phyloP scores from a whole-genome alignment of 495 filamentous ascomycete species.

The Aspergillus biplanus region DNA sequence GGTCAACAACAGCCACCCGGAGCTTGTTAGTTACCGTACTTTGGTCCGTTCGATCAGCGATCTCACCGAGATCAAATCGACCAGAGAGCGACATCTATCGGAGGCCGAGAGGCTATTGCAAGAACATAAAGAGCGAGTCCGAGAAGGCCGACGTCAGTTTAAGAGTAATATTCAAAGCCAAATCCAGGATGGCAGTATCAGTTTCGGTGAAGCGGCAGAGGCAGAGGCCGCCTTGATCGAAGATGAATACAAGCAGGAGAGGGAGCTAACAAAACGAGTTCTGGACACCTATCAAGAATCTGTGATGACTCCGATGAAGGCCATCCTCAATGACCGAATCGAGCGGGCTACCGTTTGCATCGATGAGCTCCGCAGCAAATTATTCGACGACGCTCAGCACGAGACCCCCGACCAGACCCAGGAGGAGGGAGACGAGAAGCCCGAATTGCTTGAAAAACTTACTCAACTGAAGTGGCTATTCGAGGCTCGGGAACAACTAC shows the following conservation, averaged over 20 bases:
- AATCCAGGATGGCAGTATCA: constrained; percentile 74
- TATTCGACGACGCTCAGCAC: constrained; percentile 74
- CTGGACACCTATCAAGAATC: constrained; percentile 77
- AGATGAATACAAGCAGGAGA: constrained; percentile 62
- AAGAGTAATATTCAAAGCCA: constrained; percentile 70
- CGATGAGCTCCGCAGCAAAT: constrained; percentile 66
- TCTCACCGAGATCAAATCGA: constrained; percentile 68
- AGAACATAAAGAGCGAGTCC: constrained; percentile 43
- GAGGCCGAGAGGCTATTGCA: constrained; percentile 43
- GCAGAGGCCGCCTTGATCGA: constrained; percentile 68
- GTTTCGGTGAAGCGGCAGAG: constrained; percentile 78
- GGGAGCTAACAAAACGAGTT: constrained; percentile 66
- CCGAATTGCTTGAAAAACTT: constrained; percentile 90
- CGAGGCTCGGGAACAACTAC: constrained; percentile 84
- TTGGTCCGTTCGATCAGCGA: constrained; percentile 78
- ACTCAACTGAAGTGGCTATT: constrained; percentile 98
- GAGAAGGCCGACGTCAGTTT: constrained; percentile 55
- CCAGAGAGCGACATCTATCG: constrained; percentile 60
- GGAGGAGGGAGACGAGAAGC: constrained; percentile 93
- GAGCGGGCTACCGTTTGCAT: constrained; percentile 66
- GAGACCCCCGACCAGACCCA: constrained; percentile 80
- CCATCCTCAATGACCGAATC: constrained; percentile 68
- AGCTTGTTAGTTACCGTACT: constrained; percentile 75
- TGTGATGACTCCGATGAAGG: constrained; percentile 77
- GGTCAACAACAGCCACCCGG: constrained; percentile 92